phyloP scores from a whole-genome alignment of 2,329 filamentous ascomycete species.

The Arthrocladium fulminans region DNA sequence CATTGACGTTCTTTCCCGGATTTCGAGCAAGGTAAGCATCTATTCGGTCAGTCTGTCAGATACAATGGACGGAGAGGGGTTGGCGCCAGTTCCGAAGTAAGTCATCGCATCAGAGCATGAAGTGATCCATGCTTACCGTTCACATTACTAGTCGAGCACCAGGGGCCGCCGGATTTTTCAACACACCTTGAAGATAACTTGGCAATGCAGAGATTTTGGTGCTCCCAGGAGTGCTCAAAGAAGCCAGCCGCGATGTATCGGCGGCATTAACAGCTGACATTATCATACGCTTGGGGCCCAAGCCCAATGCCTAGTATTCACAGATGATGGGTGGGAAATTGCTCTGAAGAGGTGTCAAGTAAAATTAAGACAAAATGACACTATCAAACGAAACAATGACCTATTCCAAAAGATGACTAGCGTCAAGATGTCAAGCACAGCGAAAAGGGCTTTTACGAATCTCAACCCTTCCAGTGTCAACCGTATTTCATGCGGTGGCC shows the following conservation, averaged over 20 bases:
- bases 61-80: not conserved
- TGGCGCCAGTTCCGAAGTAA: not conserved
- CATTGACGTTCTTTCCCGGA: not conserved
- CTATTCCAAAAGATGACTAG: no score
- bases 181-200: conserved; percentile 3
- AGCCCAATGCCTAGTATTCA: no score
- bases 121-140: not conserved
- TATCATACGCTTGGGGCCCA: no score
- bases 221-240: not conserved
- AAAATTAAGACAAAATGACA: no score
- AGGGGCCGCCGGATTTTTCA: not conserved
- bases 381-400: no score
- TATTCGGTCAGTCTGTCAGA: not conserved
- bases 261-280: no score
- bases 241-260: no score
- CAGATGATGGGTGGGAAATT: no score
- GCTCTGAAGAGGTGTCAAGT: no score
- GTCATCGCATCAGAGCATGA: not conserved
- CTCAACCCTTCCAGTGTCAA: no score
- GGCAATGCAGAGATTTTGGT: not conserved
- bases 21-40: not conserved
- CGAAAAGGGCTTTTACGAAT: no score
- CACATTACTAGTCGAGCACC: not conserved
- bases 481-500: not conserved
- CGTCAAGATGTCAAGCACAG: no score